Base-by-base conservation (phyloP, 139 green algal species). In the Coccomyxa sp. region DNA sequence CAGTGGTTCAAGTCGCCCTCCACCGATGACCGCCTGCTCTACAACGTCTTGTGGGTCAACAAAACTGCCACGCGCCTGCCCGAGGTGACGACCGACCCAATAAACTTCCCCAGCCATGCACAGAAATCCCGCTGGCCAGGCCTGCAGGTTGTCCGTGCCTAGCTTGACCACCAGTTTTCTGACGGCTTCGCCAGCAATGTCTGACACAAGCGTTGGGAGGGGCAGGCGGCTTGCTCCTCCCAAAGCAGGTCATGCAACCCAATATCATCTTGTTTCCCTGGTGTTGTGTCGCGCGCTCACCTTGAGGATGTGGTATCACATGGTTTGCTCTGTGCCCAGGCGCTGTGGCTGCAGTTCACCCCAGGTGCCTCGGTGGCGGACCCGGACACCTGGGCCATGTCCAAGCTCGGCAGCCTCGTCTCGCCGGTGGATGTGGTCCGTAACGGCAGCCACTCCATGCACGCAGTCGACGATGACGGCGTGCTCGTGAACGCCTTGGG, bases 21-120 rank as follows among this genome's bases (percentile, higher is more conserved):
- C 10, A 25, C 13, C 30, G 30, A 80, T 80, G 31, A 80, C 31
- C 30, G 16, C 30, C 31, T 80, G 76, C 30, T 80, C 13, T 27
- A 67, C 60, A 86, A 91, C 18, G 58, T 94, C 21, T 74, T 80
- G 10, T 91, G 86, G 88, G 84, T 91, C 80, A 83, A 93, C 88
- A 94, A 94, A 82, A 92, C 89, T 18, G 63, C 90, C 30, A 94
- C 91, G 9, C 83, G 91, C 21, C 87, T 94, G 81, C 91, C 91
- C 23, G 91, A 94, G 85, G 85, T 90, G 0, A 81, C 45, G 63
- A 71, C 3, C 38, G 38, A 11, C 38, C 7, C 38, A 3, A 51
- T 51, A 51, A 51, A 51, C 38, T 11, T 51, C 3, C 38, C 38
- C 38, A 71, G 63, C 21, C 63, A 11, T 71, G 63, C 63, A 28